Conservation (phyloP, 2,329 filamentous ascomycete genomes). For the Phymatotrichopsis omnivora region DNA sequence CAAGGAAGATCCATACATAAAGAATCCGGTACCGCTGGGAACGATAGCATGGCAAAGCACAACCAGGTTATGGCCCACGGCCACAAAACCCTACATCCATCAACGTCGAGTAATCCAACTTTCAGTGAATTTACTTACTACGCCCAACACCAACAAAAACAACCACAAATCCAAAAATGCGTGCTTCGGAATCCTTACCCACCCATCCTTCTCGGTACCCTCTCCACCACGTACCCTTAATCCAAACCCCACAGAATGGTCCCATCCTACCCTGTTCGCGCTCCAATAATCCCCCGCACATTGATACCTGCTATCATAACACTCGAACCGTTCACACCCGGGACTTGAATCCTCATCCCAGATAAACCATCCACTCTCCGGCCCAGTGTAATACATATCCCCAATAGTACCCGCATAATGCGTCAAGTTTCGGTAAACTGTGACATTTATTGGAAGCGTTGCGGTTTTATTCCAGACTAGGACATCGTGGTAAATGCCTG, state of each 20-base stretch:
- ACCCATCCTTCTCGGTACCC: conserved; percentile 15
- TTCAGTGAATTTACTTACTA: not conserved
- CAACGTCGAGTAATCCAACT: not conserved
- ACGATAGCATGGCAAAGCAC: conserved; percentile 20
- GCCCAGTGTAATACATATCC: conserved; percentile 4
- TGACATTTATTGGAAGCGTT: conserved; percentile 17
- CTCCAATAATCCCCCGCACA: conserved; percentile 8
- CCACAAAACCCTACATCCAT: conserved; percentile 12
- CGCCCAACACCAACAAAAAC: conserved; percentile 19
- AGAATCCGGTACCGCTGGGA: conserved; percentile 20
- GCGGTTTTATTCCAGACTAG: conserved; percentile 22
- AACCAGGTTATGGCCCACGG: conserved; percentile 20
- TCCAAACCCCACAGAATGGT: conserved; percentile 18
- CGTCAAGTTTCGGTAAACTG: conserved; percentile 21
- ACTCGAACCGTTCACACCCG: conserved; percentile 7
- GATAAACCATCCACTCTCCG: conserved; percentile 9
- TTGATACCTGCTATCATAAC: conserved; percentile 17
- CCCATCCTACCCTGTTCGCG: conserved; percentile 17
- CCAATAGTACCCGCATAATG: too few species aligned
- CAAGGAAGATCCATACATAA: conserved; percentile 7
- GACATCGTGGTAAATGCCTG: conserved; percentile 22
- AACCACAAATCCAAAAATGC: conserved; percentile 21
- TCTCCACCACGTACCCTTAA: conserved; percentile 9
- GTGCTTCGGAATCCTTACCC: too few species aligned
- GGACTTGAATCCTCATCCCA: conserved; percentile 13